These are phyloP conservation scores for Vinca minor DNA, from an alignment of 257 asterid genomes.

Conservation along the genomic window DNA sequence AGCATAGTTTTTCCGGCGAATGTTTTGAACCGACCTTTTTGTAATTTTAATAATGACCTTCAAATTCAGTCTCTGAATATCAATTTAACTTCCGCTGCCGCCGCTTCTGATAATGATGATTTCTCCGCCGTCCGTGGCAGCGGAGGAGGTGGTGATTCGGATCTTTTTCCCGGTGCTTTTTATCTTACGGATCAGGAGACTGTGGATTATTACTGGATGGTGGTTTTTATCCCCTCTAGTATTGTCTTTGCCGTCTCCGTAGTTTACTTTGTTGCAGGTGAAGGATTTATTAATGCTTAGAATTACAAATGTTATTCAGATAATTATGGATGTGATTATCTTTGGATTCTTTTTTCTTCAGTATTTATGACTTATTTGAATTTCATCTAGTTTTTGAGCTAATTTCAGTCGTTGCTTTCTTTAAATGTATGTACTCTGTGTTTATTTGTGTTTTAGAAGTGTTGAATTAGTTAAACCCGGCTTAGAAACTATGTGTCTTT, in stretches of 20 bases:
- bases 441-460: neutral
- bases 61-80: slow-evolving; percentile 72
- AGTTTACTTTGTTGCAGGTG: slow-evolving; percentile 70
- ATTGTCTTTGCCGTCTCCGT: slow-evolving; percentile 42
- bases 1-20: slow-evolving; percentile 65
- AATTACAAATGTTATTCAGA: neutral
- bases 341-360: neutral
- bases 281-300: slow-evolving; percentile 10
- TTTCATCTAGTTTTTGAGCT: neutral
- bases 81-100: slow-evolving; percentile 52
- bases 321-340: neutral
- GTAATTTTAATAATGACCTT: slow-evolving; percentile 67
- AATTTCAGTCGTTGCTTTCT: neutral
- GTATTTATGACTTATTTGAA: too few relatives aligned
- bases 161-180: slow-evolving; percentile 63
- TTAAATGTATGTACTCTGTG: neutral
- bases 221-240: slow-evolving; percentile 72
- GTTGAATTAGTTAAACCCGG: neutral
- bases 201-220: slow-evolving; percentile 95
- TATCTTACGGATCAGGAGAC: slow-evolving; percentile 84
- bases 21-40: slow-evolving; percentile 65
- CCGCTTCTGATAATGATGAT: slow-evolving; percentile 10
- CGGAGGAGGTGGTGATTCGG: slow-evolving; percentile 40
- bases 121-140: neutral
- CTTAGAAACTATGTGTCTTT: neutral